Evolutionary conservation across 192 early-diverging fungal species (phyloP).

Genomic region (Rhizophlyctis rosea): DNA sequence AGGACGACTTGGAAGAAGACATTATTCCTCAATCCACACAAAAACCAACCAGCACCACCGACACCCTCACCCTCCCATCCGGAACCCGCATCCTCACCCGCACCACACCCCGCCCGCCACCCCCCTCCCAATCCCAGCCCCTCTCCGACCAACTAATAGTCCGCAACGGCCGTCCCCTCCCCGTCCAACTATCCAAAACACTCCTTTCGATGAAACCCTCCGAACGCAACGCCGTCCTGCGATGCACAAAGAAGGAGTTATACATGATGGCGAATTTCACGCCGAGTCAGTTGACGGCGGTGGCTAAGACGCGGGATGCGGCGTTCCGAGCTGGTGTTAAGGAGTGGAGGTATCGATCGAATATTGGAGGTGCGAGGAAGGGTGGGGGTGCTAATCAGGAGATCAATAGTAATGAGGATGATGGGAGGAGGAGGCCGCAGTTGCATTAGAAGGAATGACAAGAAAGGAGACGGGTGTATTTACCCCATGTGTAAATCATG

Average conservation of each 20-base stretch:
- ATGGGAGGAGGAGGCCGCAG: too few relatives aligned
- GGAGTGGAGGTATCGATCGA: too few relatives aligned
- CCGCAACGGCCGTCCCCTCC: neutral
- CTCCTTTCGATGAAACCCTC: neutral
- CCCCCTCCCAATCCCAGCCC: too few relatives aligned
- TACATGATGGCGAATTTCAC: neutral
- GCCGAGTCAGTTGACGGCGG: slow-evolving; percentile 1
- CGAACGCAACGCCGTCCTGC: neutral
- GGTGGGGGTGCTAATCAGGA: too few relatives aligned
- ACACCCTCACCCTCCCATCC: neutral
- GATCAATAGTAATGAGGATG: too few relatives aligned
- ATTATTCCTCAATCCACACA: neutral
- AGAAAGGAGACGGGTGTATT: too few relatives aligned
- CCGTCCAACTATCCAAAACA: neutral
- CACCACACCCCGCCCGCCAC: neutral
- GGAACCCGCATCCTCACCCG: slow-evolving; percentile 1
- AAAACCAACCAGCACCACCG: neutral
- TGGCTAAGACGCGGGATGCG: too few relatives aligned
- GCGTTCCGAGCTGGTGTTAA: too few relatives aligned
- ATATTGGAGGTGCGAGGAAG: too few relatives aligned
- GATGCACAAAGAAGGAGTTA: neutral
- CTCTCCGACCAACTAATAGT: neutral
- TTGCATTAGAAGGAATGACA: too few relatives aligned
- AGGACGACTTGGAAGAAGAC: neutral
- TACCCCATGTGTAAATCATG: too few relatives aligned